Base-by-base conservation (phyloP, 2,329 filamentous ascomycete species). In the Trichoderma polysporum region DNA sequence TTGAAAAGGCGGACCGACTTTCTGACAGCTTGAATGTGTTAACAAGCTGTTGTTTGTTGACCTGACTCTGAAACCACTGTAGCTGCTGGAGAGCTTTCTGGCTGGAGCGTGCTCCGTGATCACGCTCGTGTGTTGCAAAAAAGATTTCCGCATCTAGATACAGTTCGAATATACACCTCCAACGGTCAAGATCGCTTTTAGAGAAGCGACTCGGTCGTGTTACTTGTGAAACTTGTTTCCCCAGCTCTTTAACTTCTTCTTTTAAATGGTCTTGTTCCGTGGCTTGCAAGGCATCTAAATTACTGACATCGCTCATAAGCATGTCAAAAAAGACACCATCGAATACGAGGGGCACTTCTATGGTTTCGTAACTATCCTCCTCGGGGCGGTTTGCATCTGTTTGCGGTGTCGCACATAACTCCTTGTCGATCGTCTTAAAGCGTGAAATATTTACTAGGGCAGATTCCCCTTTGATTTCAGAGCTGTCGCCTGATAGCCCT, bases 121-220 rank as follows among this genome's bases (percentile, higher is more conserved):
- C 89, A 35, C 80, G 79, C 76, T 96, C 92, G 33, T 87, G 86
- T 0, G 89, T 91, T 1, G 91, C 92, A 76, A 95, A 95, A 79
- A 97, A 97, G 33, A 96, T 84, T 64, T 90, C 86, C 8, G 90
- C 90, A 66, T 95, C 90, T 13, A 94, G 79, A 73, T 97, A 97
- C 0, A 94, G 79, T 68, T 93, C 89, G 73, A 97, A 94, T 69
- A 97, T 89, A 70, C 90, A 85, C 57, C 93, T 87, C 93, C 93
- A 97, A 41, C 85, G 85, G 62, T 88, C 86, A 27, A 96, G 79
- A 74, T 95, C 91, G 52, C 84, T 88, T 69, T 85, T 87, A 53
- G 86, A 84, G 22, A 87, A 85, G 63, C 81, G 83, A 27, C 85
- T 85, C 3, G 91, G 91, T 68, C 87, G 86, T 0, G 90, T 87